Evolutionary conservation across 352 stramenopile genomes (phyloP), one percentile per base, ranked within the genome.

Genomic region (Phytophthora fragariaefolia): DNA sequence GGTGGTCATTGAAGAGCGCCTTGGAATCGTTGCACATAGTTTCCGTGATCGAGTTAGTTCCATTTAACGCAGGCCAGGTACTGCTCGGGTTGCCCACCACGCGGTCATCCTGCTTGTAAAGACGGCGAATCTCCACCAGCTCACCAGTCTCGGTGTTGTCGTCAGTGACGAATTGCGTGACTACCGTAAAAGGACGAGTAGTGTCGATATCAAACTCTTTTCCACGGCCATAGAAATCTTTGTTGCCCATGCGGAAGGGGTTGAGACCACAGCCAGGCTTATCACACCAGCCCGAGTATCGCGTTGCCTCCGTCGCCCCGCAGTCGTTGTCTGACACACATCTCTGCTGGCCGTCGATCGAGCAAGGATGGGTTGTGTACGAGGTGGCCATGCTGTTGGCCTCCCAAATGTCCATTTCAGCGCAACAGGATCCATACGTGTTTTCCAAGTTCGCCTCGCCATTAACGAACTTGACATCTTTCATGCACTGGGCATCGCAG

Each of bases 341-440:
- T 12, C 38, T 8, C n/a, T 46, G 17, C 38, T 46, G 38, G n/a
- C 38, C 38, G n/a, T 46, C 38, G 38, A 46, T 13, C 38, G 38
- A 46, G 38, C 38, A 46, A 17, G 38, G 38, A 12, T 46, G 38
- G 38, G 38, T 46, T n/a, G 38, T 46, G 38, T 46, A 46, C 7
- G 38, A 23, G 17, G 38, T 46, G 38, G 38, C 38, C 38, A 46
- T 46, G 38, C 38, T 46, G 38, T 46, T 46, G 7, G 38, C 38
- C 38, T 46, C 38, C 38, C 38, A 46, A 46, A 46, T 46, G 38
- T 46, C 38, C 38, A 46, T 46, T 23, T 46, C 38, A 23, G 38
- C n/a, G 7, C 38, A 46, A n/a, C 38, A 46, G 38, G 38, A 8
- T 46, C 38, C 38, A 2, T 46, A 46, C n/a, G 17, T 23, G 6